Base-by-base conservation (phyloP, 495 filamentous ascomycete species). In the Viridothelium virens region DNA sequence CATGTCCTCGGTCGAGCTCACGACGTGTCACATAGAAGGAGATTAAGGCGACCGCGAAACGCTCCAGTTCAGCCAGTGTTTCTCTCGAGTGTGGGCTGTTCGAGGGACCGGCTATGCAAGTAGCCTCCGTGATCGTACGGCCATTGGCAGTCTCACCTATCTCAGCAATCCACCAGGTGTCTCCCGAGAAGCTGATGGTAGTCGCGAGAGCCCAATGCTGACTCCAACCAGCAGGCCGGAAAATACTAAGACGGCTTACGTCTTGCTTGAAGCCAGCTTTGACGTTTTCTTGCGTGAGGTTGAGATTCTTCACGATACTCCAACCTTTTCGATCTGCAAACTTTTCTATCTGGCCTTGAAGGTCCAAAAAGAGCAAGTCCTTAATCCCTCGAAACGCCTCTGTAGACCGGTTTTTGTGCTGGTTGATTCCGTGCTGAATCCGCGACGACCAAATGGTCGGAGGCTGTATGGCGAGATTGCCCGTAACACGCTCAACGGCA, bases 111-210 rank as follows among this genome's bases (percentile, higher is more conserved):
- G 47, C 2, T n/a, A 38, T 11, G 63, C 65, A 12, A 11, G 12
- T n/a, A 36, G 62, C 36, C 65, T 59, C 16, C 39, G 12, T 61
- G 36, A 34, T 67, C 46, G n/a, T 50, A n/a, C 7, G 63, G 56
- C 44, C 53, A 36, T 59, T 33, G 53, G 53, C 39, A 61, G 31
- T 44, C 18, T 64, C 62, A 12, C 65, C 18, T 14, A 75, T 36
- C 53, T 73, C 66, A 31, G 73, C 48, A 41, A 70, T 67, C 75
- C 75, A 78, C 76, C 76, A 78, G 59, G 65, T 70, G 59, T 73
- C 69, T 44, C 74, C 76, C 34, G 66, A 39, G 3, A 73, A 41
- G 53, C 65, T 68, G 33, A 76, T 69, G 11, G 71, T 69, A 25
- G 67, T 69, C 36, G 68, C 75, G 14, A 78, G 56, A 41, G 66